Percentiles rank a stretch among this genome's conserved stretches.
Evolutionary conservation across 2,329 filamentous ascomycete species (phyloP).

Genomic region (Fusarium pseudonygamai): DNA sequence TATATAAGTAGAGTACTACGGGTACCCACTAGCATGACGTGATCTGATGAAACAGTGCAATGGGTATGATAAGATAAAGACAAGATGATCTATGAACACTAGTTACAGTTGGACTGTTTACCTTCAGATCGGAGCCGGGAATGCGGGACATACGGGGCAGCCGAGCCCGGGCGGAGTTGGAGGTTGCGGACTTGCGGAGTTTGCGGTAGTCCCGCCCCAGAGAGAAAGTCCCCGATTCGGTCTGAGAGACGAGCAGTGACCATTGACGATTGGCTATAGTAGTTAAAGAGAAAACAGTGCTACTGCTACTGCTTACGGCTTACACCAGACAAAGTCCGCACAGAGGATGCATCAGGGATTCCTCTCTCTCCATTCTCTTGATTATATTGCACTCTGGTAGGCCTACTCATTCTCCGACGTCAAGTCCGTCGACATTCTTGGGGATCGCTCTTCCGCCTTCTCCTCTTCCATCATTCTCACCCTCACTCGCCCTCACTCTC

Average conservation of each 20-base stretch:
- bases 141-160: background rate
- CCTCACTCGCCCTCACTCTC: background rate
- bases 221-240: constrained; percentile 25
- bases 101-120: background rate
- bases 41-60: background rate
- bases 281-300: background rate
- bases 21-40: background rate
- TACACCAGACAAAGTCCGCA: constrained; percentile 21
- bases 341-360: background rate
- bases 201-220: constrained; percentile 18
- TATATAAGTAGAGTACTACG: background rate
- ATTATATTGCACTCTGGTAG: background rate
- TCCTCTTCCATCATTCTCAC: background rate
- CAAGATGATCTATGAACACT: background rate
- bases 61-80: constrained; percentile 22
- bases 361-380: background rate
- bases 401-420: constrained; percentile 20
- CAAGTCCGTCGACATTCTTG: constrained; percentile 18
- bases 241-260: constrained; percentile 23
- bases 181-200: constrained; percentile 47
- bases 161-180: constrained; percentile 24
- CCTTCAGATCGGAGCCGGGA: constrained; percentile 37
- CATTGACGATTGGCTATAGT: background rate
- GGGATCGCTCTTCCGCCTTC: constrained; percentile 7
- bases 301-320: constrained; percentile 19